phyloP scores from a whole-genome alignment of 768 basidiomycete species.

The Rhizopogon rudus region DNA sequence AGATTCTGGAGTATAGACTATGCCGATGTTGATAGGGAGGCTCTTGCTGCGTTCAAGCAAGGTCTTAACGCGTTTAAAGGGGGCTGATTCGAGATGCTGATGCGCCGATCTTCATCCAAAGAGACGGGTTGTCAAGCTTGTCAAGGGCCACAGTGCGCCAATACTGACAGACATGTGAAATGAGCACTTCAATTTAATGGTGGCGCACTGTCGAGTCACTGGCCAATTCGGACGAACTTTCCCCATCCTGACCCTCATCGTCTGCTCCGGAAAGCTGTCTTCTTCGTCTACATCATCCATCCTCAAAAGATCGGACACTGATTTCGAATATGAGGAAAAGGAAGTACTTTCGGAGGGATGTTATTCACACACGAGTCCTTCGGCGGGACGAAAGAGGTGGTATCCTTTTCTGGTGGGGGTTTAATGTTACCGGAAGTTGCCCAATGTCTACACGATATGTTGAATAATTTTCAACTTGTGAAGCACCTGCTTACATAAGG shows the following conservation, averaged over 20 bases:
- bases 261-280: constrained; percentile 5
- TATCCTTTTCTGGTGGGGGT: constrained; percentile 34
- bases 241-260: constrained; percentile 3
- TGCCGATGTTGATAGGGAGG: constrained; percentile 47
- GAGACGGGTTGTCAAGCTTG: constrained; percentile 33
- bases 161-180: constrained; percentile 56
- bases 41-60: constrained; percentile 52
- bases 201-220: constrained; percentile 5
- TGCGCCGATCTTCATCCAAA: constrained; percentile 46
- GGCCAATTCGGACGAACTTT: neutral
- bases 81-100: constrained; percentile 23
- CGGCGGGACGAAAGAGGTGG: constrained; percentile 39
- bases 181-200: constrained; percentile 43
- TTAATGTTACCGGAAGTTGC: neutral
- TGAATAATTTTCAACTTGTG: no score
- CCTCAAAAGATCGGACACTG: constrained; percentile 37
- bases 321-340: constrained; percentile 50
- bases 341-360: constrained; percentile 42
- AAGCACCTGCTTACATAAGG: no score
- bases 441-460: neutral
- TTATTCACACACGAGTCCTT: constrained; percentile 38
- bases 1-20: constrained; percentile 35
- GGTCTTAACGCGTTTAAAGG: constrained; percentile 37
- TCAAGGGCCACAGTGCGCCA: constrained; percentile 52
- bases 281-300: constrained; percentile 17